Evolutionary conservation across 225 moss, liverwort and hornwort species (phyloP).

Genomic region (Thuidium tamariscinum): DNA sequence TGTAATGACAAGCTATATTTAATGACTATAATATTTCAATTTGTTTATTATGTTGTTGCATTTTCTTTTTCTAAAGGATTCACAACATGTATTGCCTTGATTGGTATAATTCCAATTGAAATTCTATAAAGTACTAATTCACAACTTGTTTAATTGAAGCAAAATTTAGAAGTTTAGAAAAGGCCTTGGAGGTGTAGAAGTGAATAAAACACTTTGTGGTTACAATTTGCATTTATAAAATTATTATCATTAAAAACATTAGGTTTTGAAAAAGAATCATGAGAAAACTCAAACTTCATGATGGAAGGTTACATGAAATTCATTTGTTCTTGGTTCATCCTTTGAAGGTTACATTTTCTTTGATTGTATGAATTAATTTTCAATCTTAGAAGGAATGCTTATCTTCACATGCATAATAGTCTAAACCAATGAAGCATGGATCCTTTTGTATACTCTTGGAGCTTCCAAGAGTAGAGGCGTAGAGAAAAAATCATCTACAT

Average conservation of each 20-base stretch:
- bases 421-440: neutral
- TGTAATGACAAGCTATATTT: neutral
- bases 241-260: neutral
- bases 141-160: neutral
- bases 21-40: neutral
- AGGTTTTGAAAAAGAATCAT: neutral
- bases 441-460: neutral
- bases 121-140: too few relatives aligned
- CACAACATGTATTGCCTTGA: neutral
- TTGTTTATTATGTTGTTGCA: neutral
- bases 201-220: neutral
- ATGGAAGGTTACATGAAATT: accelerated
- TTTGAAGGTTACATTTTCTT: neutral
- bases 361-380: neutral
- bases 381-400: neutral
- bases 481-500: neutral
- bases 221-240: too few relatives aligned
- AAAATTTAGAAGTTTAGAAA: neutral
- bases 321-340: accelerated
- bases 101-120: neutral
- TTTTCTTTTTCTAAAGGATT: neutral
- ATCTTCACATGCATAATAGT: neutral
- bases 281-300: neutral
- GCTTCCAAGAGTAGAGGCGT: accelerated
- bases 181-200: accelerated